A percentile compares a stretch with the other conserved stretches of the same genome.
Conservation (phyloP, 1,284 basidiomycete species). For the Trametes polyzona region DNA sequence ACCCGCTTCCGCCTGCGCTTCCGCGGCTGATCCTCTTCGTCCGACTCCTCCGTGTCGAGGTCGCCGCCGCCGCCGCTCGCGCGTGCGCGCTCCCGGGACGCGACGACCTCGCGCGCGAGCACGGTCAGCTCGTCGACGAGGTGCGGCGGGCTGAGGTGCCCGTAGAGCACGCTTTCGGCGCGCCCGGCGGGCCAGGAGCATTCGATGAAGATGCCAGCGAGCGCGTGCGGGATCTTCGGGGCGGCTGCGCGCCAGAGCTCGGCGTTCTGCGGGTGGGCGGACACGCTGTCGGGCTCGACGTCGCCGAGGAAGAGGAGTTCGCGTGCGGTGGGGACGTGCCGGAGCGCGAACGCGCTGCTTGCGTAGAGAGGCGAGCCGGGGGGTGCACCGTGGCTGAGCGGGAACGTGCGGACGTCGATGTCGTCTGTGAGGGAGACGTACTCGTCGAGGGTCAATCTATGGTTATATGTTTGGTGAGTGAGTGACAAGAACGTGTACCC, state of each 20-base stretch:
- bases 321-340: slow-evolving; percentile 54
- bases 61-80: slow-evolving; percentile 1
- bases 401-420: slow-evolving; percentile 68
- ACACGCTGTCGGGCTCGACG: slow-evolving; percentile 76
- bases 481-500: too few species aligned
- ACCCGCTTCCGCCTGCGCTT: slow-evolving; percentile 51
- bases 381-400: slow-evolving; percentile 68
- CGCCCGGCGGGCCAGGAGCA: slow-evolving; percentile 79
- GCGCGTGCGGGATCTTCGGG: slow-evolving; percentile 61
- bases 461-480: neutral
- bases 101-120: slow-evolving; percentile 69
- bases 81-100: slow-evolving; percentile 36
- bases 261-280: slow-evolving; percentile 56
- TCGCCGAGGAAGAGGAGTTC: slow-evolving; percentile 88
- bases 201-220: slow-evolving; percentile 80
- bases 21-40: slow-evolving; percentile 32
- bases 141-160: slow-evolving; percentile 78
- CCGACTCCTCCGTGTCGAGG: slow-evolving; percentile 2
- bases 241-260: slow-evolving; percentile 77
- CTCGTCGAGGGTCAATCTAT: slow-evolving; percentile 40
- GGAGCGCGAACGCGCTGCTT: slow-evolving; percentile 78
- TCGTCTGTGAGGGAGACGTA: slow-evolving; percentile 57
- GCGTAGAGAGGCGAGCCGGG: slow-evolving; percentile 54
- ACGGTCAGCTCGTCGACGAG: slow-evolving; percentile 65
- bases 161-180: slow-evolving; percentile 63